phyloP scores from a whole-genome alignment of 352 stramenopile genomes.

The Pilasporangium apinafurcum region DNA sequence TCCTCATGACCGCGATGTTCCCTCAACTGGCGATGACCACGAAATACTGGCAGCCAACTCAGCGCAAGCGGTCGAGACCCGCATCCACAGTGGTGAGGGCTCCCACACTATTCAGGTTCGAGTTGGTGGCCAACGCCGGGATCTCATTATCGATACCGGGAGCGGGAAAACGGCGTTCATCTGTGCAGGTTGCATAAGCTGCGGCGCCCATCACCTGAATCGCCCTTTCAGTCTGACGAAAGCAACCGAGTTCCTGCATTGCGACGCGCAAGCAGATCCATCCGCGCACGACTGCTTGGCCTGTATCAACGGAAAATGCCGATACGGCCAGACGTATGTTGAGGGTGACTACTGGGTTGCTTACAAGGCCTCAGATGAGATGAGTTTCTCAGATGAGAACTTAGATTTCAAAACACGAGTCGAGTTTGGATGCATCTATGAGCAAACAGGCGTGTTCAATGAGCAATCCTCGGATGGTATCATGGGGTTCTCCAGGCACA shows the following conservation, averaged over 20 bases:
- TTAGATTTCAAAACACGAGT: conserved; percentile 35
- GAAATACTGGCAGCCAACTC: too few relatives aligned
- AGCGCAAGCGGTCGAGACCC: too few relatives aligned
- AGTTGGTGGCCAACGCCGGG: conserved; percentile 50
- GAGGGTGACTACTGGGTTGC: conserved; percentile 91
- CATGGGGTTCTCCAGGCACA: conserved; percentile 92
- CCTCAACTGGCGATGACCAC: too few relatives aligned
- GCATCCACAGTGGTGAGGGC: conserved; percentile 30
- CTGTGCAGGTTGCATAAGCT: conserved; percentile 85
- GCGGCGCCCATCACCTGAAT: conserved; percentile 85
- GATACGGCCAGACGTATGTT: conserved; percentile 90
- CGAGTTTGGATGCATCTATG: conserved; percentile 93
- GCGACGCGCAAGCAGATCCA: conserved; percentile 15
- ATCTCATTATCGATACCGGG: conserved; percentile 96
- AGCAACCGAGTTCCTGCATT: conserved; percentile 41
- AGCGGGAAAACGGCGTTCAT: conserved; percentile 95
- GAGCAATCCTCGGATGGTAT: conserved; percentile 94
- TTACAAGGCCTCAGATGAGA: conserved; percentile 81
- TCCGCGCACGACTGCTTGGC: conserved; percentile 14
- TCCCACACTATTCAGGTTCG: conserved; percentile 70
- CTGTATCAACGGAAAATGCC: conserved; percentile 60
- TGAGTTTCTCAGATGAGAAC: conserved; percentile 27
- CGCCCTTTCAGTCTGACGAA: conserved; percentile 48
- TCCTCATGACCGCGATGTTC: too few relatives aligned
- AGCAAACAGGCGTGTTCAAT: conserved; percentile 88